phyloP scores from a whole-genome alignment of 176 grass and related monocot genomes.

The Panicum miliaceum region DNA sequence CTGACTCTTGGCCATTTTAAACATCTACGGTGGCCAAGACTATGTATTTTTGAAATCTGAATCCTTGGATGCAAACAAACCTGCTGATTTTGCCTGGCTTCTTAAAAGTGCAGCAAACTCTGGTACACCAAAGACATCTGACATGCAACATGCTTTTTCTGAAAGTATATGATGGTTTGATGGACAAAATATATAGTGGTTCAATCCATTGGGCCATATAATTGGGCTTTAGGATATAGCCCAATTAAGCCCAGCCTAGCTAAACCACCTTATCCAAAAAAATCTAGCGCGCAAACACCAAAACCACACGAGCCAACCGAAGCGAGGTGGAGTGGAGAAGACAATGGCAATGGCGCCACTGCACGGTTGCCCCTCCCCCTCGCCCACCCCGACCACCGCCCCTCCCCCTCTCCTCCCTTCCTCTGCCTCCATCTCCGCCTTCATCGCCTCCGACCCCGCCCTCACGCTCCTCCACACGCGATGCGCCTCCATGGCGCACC shows the following conservation, averaged over 20 bases:
- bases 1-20: background rate
- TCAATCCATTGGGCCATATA: background rate
- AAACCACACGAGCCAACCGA: background rate
- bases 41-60: background rate
- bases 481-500: constrained; percentile 63
- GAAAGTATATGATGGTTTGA: background rate
- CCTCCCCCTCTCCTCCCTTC: constrained; percentile 40
- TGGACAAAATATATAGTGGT: background rate
- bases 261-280: constrained; percentile 31
- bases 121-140: too few species aligned
- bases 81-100: background rate
- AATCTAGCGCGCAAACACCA: background rate
- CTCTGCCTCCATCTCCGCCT: constrained; percentile 54
- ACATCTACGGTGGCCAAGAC: background rate
- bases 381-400: background rate
- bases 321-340: background rate
- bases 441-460: constrained; percentile 54
- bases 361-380: constrained; percentile 1
- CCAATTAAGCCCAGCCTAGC: background rate
- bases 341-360: constrained; percentile 42
- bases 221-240: background rate
- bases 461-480: constrained; percentile 69
- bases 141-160: background rate
- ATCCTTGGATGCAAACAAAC: background rate
- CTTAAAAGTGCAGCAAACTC: too few species aligned